These are phyloP conservation scores for Withania somnifera DNA, from an alignment of 305 asterid genomes.

Conservation along the genomic window DNA sequence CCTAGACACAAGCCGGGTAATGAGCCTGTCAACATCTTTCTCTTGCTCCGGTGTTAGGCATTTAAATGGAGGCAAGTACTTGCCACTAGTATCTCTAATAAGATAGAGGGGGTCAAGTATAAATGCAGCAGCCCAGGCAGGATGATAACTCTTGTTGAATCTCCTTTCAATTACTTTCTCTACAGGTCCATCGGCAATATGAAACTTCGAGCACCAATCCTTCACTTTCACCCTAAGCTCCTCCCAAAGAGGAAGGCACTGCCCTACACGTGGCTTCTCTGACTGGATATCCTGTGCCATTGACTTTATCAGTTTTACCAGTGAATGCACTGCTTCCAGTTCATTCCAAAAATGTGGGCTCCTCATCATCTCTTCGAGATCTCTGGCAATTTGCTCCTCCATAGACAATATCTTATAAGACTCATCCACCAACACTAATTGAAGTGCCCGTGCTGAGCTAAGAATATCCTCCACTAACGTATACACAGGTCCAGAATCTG, in stretches of 20 bases:
- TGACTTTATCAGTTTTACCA: conserved; percentile 51
- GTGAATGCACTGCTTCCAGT: conserved; percentile 72
- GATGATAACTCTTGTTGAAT: conserved; percentile 75
- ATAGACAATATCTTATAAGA: conserved; percentile 39
- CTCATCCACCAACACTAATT: conserved; percentile 58
- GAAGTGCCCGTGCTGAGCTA: conserved; percentile 75
- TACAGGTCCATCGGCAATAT: conserved; percentile 45
- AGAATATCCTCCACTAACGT: conserved; percentile 63
- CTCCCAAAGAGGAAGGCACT: conserved; percentile 91
- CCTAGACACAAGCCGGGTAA: conserved; percentile 66
- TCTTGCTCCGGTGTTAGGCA: conserved; percentile 78
- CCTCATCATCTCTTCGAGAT: conserved; percentile 75
- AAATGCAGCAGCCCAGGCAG: conserved; percentile 94
- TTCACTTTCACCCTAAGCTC: conserved; percentile 62
- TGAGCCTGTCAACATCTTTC: conserved; percentile 83
- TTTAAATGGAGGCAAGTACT: conserved; percentile 87
- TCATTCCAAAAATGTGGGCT: conserved; percentile 86
- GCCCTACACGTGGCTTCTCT: conserved; percentile 74
- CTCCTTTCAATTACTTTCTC: conserved; percentile 63
- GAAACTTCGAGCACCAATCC: conserved; percentile 76
- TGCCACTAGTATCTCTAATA: conserved; percentile 72
- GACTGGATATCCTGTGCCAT: conserved; percentile 64
- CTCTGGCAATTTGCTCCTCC: conserved; percentile 63
- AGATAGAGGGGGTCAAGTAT: conserved; percentile 82
- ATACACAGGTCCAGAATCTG: conserved; percentile 47